These are phyloP conservation scores for Flaveria trinervia DNA, from an alignment of 129 eudicot species.

Conservation along the genomic window DNA sequence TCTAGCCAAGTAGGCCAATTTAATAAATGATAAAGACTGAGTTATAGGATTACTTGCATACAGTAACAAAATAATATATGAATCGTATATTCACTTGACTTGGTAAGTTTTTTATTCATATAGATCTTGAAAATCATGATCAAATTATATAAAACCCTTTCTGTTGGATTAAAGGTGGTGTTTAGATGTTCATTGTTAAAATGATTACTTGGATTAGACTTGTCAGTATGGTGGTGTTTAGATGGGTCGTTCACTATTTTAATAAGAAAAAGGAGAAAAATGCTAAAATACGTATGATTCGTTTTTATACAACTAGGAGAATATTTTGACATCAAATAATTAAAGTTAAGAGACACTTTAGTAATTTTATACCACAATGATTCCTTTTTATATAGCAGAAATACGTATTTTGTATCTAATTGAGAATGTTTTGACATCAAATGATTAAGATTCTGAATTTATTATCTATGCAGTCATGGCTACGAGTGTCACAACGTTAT, in stretches of 20 bases:
- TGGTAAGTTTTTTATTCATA: background rate
- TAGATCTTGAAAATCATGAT: background rate
- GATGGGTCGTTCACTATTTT: too few species aligned
- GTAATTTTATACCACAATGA: background rate
- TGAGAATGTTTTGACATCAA: too few species aligned
- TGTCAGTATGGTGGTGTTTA: too few species aligned
- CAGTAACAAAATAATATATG: background rate
- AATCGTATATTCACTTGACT: background rate
- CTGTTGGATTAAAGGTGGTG: background rate
- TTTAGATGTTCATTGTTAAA: background rate
- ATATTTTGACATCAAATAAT: too few species aligned
- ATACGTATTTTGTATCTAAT: background rate
- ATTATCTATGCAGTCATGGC: conserved; percentile 63
- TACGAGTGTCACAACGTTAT: conserved; percentile 56
- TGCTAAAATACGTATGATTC: too few species aligned
- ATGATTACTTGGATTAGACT: background rate
- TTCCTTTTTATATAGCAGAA: background rate
- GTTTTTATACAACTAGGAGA: too few species aligned
- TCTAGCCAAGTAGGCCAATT: background rate
- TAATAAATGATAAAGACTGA: background rate
- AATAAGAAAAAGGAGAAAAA: too few species aligned
- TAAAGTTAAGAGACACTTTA: too few species aligned
- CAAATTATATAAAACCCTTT: background rate
- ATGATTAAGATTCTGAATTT: background rate
- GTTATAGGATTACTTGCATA: background rate